phyloP scores from a whole-genome alignment of 306 rosid species.

The Cucurbita moschata region DNA sequence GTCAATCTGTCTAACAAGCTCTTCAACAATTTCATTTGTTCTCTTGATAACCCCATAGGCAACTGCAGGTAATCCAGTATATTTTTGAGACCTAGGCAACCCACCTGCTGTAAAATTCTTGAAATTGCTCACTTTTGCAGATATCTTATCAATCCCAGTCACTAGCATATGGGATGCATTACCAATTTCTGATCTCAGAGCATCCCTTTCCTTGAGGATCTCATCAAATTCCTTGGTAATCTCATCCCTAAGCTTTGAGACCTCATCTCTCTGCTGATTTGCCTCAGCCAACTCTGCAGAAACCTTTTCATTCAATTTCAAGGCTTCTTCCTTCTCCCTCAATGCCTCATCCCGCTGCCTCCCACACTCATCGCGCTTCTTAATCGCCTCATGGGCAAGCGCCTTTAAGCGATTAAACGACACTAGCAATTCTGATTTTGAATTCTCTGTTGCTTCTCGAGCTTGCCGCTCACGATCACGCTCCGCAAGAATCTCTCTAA shows the following conservation, averaged over 20 bases:
- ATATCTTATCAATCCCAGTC: slow-evolving; percentile 82
- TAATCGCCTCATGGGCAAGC: slow-evolving; percentile 70
- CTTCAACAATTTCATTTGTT: slow-evolving; percentile 86
- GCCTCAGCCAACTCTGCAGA: slow-evolving; percentile 34
- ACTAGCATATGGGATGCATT: slow-evolving; percentile 81
- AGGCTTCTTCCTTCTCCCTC: slow-evolving; percentile 52
- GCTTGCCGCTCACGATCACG: slow-evolving; percentile 81
- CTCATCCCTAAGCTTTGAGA: slow-evolving; percentile 36
- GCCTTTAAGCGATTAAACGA: slow-evolving; percentile 61
- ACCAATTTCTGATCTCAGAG: slow-evolving; percentile 59
- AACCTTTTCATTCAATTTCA: slow-evolving; percentile 27
- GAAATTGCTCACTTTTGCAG: slow-evolving; percentile 55
- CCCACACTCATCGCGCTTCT: slow-evolving; percentile 66
- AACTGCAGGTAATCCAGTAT: slow-evolving; percentile 63
- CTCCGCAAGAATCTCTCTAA: slow-evolving; percentile 54
- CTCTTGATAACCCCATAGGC: slow-evolving; percentile 82
- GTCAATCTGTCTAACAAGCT: slow-evolving; percentile 65
- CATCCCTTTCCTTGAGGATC: slow-evolving; percentile 51
- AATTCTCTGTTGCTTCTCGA: slow-evolving; percentile 55
- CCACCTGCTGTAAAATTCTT: slow-evolving; percentile 39
- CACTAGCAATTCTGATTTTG: slow-evolving; percentile 51
- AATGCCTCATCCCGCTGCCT: slow-evolving; percentile 73
- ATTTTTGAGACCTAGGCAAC: slow-evolving; percentile 64
- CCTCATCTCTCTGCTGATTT: slow-evolving; percentile 29
- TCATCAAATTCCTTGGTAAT: slow-evolving; percentile 43